Evolutionary conservation across 495 filamentous ascomycete species (phyloP).

Genomic region (Jackrogersella minutella): DNA sequence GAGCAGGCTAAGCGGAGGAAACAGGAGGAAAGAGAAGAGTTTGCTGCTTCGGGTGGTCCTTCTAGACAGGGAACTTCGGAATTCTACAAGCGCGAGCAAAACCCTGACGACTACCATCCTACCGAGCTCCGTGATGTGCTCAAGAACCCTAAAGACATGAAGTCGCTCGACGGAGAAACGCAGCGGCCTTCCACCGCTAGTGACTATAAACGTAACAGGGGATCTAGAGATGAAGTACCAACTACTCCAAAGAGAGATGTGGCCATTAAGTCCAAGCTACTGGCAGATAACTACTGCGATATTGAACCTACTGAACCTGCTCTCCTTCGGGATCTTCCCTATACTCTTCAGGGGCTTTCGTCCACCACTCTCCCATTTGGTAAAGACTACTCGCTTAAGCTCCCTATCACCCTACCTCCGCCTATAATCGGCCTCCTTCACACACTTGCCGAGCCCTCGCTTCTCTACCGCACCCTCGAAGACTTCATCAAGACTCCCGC

Average conservation of each 20-base stretch:
- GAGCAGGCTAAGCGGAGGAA: conserved; percentile 38
- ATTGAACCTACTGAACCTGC: conserved; percentile 69
- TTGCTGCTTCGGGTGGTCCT: conserved; percentile 30
- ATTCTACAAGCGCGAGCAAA: conserved; percentile 12
- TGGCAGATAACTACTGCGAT: conserved; percentile 60
- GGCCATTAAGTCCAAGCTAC: conserved; percentile 58
- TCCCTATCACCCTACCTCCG: conserved; percentile 80
- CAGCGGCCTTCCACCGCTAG: conserved; percentile 33
- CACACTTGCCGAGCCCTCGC: conserved; percentile 88
- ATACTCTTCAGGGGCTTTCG: conserved; percentile 91
- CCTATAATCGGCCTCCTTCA: conserved; percentile 90
- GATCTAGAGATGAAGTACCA: conserved; percentile 31
- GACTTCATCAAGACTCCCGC: conserved; percentile 77
- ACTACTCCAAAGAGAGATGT: conserved; percentile 49
- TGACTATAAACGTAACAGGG: conserved; percentile 35
- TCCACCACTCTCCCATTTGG: conserved; percentile 83
- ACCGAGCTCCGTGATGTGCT: conserved; percentile 45
- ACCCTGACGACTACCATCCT: conserved; percentile 36
- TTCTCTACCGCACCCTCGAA: conserved; percentile 82
- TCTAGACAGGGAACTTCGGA: conserved; percentile 35
- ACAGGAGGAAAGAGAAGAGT: conserved; percentile 39
- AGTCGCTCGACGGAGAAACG: conserved; percentile 37
- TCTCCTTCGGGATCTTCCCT: conserved; percentile 90
- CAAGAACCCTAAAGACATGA: conserved; percentile 43
- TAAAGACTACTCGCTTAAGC: conserved; percentile 67